Base-by-base conservation (phyloP, 1,284 basidiomycete species). In the Peniophora sp. region DNA sequence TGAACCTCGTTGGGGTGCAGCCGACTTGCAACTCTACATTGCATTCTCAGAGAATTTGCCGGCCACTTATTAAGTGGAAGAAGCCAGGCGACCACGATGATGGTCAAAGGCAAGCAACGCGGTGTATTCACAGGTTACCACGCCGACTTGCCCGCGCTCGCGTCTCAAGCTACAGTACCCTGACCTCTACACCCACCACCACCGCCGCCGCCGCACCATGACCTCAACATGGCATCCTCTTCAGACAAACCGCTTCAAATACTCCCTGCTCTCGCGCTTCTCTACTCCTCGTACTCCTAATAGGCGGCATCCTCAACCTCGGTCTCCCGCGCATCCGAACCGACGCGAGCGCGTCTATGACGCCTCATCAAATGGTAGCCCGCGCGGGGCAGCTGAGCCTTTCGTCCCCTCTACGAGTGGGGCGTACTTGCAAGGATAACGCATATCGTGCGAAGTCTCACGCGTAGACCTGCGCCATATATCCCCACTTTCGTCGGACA, bases 251-350 rank as follows among this genome's bases (percentile, higher is more conserved):
- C 27, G 12, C 5, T 12, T 60, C 64, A 76, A 6, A 71, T 71
- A 52, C 71, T 88, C 5, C 77, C 80, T 2, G 66, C 85, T 41
- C 69, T 89, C 46, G 71, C 75, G 1, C 75, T 89, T 36, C 74
- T 78, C 0, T 70, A 82, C 57, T 86, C 87, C 0, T 77, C 47
- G 65, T 89, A 51, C 75, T 89, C 20, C 73, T 89, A 12, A 87
- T 87, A 0, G 78, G 78, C 2, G 78, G 82, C 0, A 68, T 83
- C 5, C 66, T 85, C 47, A 81, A 84, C 0, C 62, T 88, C 50
- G 79, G 82, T 2, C 71, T 89, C 18, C 69, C 75, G 24, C 72
- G 68, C 20, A 57, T 70, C 10, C 70, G 79, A 42, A 86, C 81
- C 24, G 79, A 84, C 55, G 75, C 71, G 68, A 85, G 27, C 62